These are phyloP conservation scores for Carex cristatella DNA, from an alignment of 176 grass and related monocot species.

Conservation along the genomic window DNA sequence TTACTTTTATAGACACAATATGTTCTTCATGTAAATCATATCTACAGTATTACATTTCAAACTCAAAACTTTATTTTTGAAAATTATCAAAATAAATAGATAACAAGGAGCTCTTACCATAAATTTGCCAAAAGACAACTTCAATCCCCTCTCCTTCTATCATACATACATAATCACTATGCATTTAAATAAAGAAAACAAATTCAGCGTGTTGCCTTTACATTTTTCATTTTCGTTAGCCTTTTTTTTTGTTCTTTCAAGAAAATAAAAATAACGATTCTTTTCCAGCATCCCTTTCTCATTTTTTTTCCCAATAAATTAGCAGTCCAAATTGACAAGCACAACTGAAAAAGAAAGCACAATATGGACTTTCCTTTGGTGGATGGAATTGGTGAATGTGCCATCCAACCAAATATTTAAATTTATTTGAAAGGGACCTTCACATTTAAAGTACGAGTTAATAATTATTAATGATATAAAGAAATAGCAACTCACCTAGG, in stretches of 20 bases:
- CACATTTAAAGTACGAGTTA: neutral
- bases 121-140: neutral
- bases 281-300: neutral
- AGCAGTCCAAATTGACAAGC: neutral
- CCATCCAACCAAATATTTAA: neutral
- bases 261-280: neutral
- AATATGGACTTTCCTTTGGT: neutral
- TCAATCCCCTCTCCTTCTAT: neutral
- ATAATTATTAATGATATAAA: neutral
- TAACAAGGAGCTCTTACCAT: too few species aligned
- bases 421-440: neutral
- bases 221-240: neutral
- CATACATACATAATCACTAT: neutral
- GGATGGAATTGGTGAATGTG: neutral
- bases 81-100: too few species aligned
- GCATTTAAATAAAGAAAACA: neutral
- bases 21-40: too few species aligned
- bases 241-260: neutral
- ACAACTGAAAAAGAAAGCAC: neutral
- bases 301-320: neutral
- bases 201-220: neutral
- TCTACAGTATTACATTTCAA: too few species aligned
- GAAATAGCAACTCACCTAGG: neutral
- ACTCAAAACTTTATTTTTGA: too few species aligned
- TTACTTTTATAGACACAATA: too few species aligned